Base-by-base conservation (phyloP, 805 yeast species). In the Saccharomycopsis sp. region DNA sequence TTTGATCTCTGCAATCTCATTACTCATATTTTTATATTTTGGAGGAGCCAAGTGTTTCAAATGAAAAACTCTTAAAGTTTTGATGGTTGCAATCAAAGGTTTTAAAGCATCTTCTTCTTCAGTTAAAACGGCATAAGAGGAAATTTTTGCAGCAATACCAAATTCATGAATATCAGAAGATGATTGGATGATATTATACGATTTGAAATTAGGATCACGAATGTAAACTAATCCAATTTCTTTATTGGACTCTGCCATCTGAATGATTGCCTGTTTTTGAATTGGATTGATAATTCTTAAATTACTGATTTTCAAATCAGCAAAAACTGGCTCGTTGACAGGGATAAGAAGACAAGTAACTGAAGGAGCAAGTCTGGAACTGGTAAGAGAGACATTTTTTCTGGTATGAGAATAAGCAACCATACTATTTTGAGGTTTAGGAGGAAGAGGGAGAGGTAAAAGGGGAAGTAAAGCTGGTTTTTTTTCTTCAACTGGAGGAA, bases 201-300 rank as follows among this genome's bases (percentile, higher is more conserved):
- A 25, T 15, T 38, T 37, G 37, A 44, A 46, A 15, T 29, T 34
- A 4, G 34, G 40, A 20, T 44, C 41, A 18, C 42, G 44, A 21
- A 43, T 38, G 19, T 36, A 46, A 31, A 46, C 43, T 6, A 46
- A 32, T 4, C 39, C 49, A 39, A 46, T 31, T 19, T 34, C 21
- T 30, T 40, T 40, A 29, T 43, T 33, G 13, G 31, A 31, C 17
- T 40, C 34, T 3, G 45, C 47, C 37, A 44, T 33, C 14, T 34
- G 37, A n/a, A 46, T 37, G 8, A 46, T 34, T 3, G 49, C 46
- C 14, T 40, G 41, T 29, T 44, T 44, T 23, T 46, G 49, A 14
- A 35, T 27, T 4, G 49, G 49, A 30, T 46, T 46, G 9, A 38
- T 31, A 8, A 46, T 34, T n/a, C 32, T 20, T 9, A 44, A 34